These are phyloP conservation scores for Pistacia integerrima DNA, from an alignment of 345 rosid species.

Conservation along the genomic window DNA sequence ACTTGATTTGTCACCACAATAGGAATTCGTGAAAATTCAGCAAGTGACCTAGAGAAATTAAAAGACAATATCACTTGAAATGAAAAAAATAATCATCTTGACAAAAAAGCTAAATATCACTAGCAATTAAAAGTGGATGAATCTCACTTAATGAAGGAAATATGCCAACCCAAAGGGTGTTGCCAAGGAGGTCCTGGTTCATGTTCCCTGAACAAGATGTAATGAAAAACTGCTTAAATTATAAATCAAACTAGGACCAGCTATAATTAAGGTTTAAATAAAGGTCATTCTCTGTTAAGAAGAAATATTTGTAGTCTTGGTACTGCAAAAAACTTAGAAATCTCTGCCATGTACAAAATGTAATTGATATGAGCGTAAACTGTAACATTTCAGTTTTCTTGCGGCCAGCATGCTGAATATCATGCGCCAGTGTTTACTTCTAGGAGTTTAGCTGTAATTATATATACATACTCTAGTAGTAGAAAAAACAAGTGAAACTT, in stretches of 20 bases:
- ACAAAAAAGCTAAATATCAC: constrained; percentile 6
- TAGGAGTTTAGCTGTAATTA: neutral
- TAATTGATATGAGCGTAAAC: neutral
- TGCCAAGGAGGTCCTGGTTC: constrained; percentile 52
- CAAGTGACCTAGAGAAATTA: constrained; percentile 61
- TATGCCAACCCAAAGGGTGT: constrained; percentile 77
- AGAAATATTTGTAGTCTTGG: neutral
- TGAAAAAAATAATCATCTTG: constrained; percentile 9
- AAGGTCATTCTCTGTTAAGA: neutral
- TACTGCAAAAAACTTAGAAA: neutral
- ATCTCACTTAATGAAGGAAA: constrained; percentile 77
- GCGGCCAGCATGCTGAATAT: neutral
- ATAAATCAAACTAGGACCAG: constrained; percentile 3
- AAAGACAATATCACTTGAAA: constrained; percentile 13
- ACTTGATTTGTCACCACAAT: constrained; percentile 89
- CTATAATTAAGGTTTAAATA: neutral
- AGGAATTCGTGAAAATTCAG: constrained; percentile 81
- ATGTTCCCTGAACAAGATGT: constrained; percentile 49
- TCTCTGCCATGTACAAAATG: neutral
- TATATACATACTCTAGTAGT: neutral
- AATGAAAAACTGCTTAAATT: constrained; percentile 7
- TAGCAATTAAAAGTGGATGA: constrained; percentile 12
- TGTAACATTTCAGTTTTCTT: neutral
- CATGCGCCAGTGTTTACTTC: neutral
- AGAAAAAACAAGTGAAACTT: constrained; percentile 5